Percentiles rank a stretch among this genome's conserved stretches.
These are phyloP conservation scores for Blastobotrys robertii DNA, from an alignment of 805 yeast species.

Conservation along the genomic window DNA sequence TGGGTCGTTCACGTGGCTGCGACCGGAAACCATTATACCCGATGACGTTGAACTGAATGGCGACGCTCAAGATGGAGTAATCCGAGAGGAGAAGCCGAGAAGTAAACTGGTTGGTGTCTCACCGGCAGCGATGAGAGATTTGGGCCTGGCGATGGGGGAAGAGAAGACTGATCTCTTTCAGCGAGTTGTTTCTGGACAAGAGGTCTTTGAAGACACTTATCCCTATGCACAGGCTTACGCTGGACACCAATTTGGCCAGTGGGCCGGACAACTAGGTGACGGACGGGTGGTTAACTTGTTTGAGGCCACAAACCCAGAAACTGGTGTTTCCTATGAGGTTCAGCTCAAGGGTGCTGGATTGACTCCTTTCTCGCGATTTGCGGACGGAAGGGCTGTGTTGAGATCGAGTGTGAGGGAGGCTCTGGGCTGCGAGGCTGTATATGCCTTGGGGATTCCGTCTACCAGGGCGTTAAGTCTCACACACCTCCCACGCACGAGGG, in stretches of 20 bases:
- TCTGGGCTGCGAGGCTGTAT: slow-evolving; percentile 68
- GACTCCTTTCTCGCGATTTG: slow-evolving; percentile 89
- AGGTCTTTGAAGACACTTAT: slow-evolving; percentile 33
- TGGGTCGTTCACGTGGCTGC: slow-evolving; percentile 66
- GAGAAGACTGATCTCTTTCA: slow-evolving; percentile 37
- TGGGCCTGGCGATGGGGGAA: slow-evolving; percentile 41
- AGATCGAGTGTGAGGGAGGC: slow-evolving; percentile 85
- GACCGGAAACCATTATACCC: slow-evolving; percentile 34
- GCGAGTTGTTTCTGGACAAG: slow-evolving; percentile 53
- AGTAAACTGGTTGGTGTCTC: slow-evolving; percentile 47
- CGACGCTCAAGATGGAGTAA: too few relatives aligned
- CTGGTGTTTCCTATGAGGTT: slow-evolving; percentile 43
- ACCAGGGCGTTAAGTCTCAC: slow-evolving; percentile 75
- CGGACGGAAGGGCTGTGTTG: slow-evolving; percentile 91
- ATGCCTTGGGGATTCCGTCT: slow-evolving; percentile 76
- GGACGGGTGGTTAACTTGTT: slow-evolving; percentile 83
- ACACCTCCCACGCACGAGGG: slow-evolving; percentile 62
- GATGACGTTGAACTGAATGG: slow-evolving; percentile 17
- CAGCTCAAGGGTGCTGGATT: slow-evolving; percentile 89
- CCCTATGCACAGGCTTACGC: slow-evolving; percentile 93
- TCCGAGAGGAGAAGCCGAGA: slow-evolving; percentile 39
- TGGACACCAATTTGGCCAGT: slow-evolving; percentile 91
- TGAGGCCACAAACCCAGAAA: slow-evolving; percentile 43
- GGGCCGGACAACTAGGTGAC: slow-evolving; percentile 97
- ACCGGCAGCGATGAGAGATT: slow-evolving; percentile 46